Evolutionary conservation across 805 yeast species (phyloP), one percentile per base, ranked within the genome.

Genomic region (Starmera pachycereana): DNA sequence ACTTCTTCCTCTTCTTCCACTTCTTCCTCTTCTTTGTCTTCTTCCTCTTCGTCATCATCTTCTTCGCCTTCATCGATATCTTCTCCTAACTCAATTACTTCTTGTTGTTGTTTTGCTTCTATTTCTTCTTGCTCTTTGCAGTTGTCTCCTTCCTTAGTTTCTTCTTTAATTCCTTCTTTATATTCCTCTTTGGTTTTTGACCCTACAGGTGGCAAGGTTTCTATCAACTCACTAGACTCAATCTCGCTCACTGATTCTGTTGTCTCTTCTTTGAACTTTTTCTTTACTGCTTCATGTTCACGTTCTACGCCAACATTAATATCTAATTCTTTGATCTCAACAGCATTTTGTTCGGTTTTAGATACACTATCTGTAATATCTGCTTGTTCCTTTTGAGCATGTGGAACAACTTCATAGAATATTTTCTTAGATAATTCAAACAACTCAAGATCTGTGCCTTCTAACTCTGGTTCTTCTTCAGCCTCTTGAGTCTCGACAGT

Each of bases 41-140:
- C 38, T n/a, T 37, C 37, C 6, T 37, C 41, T 19, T 40, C 43
- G 4, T 37, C 41, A n/a, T 37, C 41, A 13, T 35, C 43, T 19
- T 32, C 38, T 14, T 34, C 35, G 16, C 25, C 41, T 35, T 29
- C 35, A 11, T 9, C 28, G 6, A 36, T 29, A 11, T 32, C 41
- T 14, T 25, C 37, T 14, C 22, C 13, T 14, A 13, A 19, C 11
- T 41, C 30, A 14, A n/a, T 37, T 13, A 29, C 39, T 18, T 43
- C 41, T 6, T 44, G 45, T 27, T 43, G 48, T 19, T 41, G 51
- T n/a, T 47, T 48, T 4, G 44, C 54, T 12, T 27, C 47, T 16
- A 30, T 38, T 2, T 37, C 43, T 10, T 36, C 40, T 33, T 28
- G 12, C 3, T 27, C 38, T 4, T 29, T 35, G 10, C 37, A 33